phyloP scores from a whole-genome alignment of 192 early-diverging fungal species.

The Entomortierella chlamydospora region DNA sequence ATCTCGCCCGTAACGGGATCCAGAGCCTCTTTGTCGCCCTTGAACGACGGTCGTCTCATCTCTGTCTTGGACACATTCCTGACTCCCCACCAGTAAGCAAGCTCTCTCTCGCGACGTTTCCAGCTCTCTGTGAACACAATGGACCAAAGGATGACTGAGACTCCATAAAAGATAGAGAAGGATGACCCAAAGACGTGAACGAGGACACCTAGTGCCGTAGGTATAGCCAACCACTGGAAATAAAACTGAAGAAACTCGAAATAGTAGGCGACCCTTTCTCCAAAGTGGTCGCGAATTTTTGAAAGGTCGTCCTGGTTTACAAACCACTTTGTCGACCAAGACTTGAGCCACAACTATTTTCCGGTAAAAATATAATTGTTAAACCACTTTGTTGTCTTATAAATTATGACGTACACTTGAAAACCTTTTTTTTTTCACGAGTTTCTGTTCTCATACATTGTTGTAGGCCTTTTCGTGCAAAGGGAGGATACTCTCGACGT shows the following conservation, averaged over 20 bases:
- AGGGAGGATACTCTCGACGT: constrained; percentile 78
- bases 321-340: constrained; percentile 86
- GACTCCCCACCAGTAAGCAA: constrained; percentile 85
- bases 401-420: background rate
- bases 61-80: constrained; percentile 69
- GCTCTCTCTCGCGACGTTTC: constrained; percentile 79
- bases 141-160: constrained; percentile 74
- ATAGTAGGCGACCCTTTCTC: constrained; percentile 91
- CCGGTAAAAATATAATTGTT: background rate
- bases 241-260: constrained; percentile 96
- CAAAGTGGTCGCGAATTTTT: constrained; percentile 84
- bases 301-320: constrained; percentile 78
- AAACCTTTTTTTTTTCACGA: background rate
- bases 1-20: constrained; percentile 83
- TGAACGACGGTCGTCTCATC: constrained; percentile 75
- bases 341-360: constrained; percentile 79
- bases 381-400: too few species aligned
- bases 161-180: constrained; percentile 75
- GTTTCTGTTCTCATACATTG: constrained; percentile 64
- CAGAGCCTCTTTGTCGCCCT: constrained; percentile 62
- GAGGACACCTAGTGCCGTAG: constrained; percentile 72
- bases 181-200: constrained; percentile 62
- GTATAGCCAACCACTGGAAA: constrained; percentile 77
- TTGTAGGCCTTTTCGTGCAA: constrained; percentile 85
- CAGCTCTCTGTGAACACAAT: constrained; percentile 84